Conservation (phyloP, 768 basidiomycete genomes). For the Calvatia gigantea region DNA sequence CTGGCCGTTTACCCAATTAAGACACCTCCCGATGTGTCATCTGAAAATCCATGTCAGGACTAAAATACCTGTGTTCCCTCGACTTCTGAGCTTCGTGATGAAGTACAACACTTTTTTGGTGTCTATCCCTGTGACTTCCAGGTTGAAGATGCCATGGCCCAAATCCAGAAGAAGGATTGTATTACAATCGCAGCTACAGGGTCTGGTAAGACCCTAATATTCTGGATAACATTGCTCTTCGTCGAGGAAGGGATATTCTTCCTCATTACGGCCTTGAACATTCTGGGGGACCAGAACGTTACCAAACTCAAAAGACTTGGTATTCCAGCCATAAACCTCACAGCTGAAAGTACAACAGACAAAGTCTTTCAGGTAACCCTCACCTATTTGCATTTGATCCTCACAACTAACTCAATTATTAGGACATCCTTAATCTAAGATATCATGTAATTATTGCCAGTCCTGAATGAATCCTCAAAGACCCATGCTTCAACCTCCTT, state of each 20-base stretch:
- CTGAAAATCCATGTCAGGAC: neutral
- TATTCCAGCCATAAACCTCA: too few relatives aligned
- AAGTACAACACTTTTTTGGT: neutral
- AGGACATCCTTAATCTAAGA: too few relatives aligned
- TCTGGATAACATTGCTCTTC: slow-evolving; percentile 20
- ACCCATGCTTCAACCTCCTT: too few relatives aligned
- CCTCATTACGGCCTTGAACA: too few relatives aligned
- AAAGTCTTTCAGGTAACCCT: too few relatives aligned
- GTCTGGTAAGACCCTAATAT: slow-evolving; percentile 17
- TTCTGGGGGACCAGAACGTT: neutral
- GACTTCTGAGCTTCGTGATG: neutral
- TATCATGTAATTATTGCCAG: too few relatives aligned
- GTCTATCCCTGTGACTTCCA: neutral
- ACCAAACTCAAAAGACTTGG: too few relatives aligned
- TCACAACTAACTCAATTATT: too few relatives aligned
- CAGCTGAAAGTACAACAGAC: too few relatives aligned
- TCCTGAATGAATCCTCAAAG: too few relatives aligned
- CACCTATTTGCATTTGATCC: too few relatives aligned
- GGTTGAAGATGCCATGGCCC: neutral
- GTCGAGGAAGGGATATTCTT: too few relatives aligned
- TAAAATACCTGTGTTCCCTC: neutral
- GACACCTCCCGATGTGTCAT: neutral
- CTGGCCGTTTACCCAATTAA: neutral
- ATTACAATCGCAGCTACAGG: neutral
- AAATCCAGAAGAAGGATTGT: neutral